Conservation (phyloP, 1,139 yeast genomes). For the Lodderomyces oxycetoniae region DNA sequence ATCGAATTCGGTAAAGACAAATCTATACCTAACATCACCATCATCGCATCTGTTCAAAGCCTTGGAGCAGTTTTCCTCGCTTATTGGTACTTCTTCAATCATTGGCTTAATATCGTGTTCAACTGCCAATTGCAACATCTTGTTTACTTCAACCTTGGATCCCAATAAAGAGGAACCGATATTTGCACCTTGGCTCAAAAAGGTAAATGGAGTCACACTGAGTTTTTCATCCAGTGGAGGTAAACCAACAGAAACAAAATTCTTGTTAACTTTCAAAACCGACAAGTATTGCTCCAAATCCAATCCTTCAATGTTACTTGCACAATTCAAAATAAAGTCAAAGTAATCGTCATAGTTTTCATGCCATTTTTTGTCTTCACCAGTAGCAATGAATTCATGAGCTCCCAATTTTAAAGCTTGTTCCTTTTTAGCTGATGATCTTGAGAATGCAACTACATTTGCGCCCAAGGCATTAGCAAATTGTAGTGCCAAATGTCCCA, state of each 20-base stretch:
- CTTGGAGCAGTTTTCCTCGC: constrained; percentile 24
- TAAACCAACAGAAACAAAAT: constrained; percentile 53
- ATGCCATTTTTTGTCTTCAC: constrained; percentile 34
- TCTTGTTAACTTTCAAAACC: constrained; percentile 39
- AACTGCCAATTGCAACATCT: constrained; percentile 39
- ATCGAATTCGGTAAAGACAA: constrained; percentile 54
- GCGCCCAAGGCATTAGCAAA: constrained; percentile 42
- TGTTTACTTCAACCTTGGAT: constrained; percentile 30
- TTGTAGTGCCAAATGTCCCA: constrained; percentile 42
- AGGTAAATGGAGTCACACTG: constrained; percentile 24
- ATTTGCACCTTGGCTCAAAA: constrained; percentile 26
- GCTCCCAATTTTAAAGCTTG: constrained; percentile 39
- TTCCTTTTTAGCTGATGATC: constrained; percentile 32
- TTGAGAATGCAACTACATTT: constrained; percentile 36
- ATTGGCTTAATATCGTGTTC: constrained; percentile 38
- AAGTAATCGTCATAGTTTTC: constrained; percentile 28
- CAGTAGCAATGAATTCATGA: constrained; percentile 35
- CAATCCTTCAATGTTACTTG: constrained; percentile 36
- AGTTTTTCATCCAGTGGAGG: constrained; percentile 32
- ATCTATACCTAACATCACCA: constrained; percentile 62
- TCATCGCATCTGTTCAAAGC: constrained; percentile 30
- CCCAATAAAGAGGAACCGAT: constrained; percentile 37
- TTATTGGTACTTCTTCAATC: constrained; percentile 39
- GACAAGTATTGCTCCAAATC: constrained; percentile 28
- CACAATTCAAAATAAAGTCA: constrained; percentile 49